A percentile compares a stretch with the other conserved stretches of the same genome.
Evolutionary conservation across 768 basidiomycete species (phyloP).

Genomic region (Lentinula raphanica): DNA sequence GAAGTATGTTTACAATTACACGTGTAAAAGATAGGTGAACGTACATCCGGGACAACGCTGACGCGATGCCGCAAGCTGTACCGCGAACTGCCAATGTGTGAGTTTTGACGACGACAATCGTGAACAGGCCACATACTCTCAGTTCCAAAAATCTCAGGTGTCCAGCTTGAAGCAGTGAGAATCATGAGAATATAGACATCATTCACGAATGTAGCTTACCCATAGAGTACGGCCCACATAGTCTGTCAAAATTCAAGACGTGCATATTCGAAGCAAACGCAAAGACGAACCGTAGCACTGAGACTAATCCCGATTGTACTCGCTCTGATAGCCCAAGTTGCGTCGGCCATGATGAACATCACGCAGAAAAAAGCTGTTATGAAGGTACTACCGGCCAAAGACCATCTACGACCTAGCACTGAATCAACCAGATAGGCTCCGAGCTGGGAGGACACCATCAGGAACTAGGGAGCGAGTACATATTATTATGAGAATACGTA

Average conservation of each 20-base stretch:
- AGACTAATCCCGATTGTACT: conserved; percentile 76
- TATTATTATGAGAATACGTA: conserved; percentile 43
- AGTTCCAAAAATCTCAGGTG: conserved; percentile 82
- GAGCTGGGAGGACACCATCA: conserved; percentile 38
- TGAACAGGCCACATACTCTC: conserved; percentile 40
- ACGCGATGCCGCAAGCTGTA: conserved; percentile 84
- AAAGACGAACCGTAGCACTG: conserved; percentile 54
- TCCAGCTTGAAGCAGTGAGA: conserved; percentile 53
- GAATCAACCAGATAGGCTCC: conserved; percentile 83
- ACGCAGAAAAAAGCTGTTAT: conserved; percentile 71
- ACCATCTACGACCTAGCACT: conserved; percentile 60
- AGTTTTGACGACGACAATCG: neutral
- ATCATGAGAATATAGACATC: neutral
- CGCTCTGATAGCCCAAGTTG: conserved; percentile 52
- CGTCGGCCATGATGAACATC: conserved; percentile 57
- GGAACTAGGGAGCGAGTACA: conserved; percentile 2
- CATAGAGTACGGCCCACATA: conserved; percentile 87
- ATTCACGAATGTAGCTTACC: conserved; percentile 25
- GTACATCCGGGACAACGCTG: conserved; percentile 79
- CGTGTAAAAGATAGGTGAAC: conserved; percentile 21
- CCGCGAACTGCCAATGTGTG: conserved; percentile 54
- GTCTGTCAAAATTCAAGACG: conserved; percentile 33
- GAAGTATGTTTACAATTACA: neutral
- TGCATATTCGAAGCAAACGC: neutral
- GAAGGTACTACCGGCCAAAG: conserved; percentile 72